phyloP scores from a whole-genome alignment of 2,329 filamentous ascomycete species.

The Cryphonectria naterciae region DNA sequence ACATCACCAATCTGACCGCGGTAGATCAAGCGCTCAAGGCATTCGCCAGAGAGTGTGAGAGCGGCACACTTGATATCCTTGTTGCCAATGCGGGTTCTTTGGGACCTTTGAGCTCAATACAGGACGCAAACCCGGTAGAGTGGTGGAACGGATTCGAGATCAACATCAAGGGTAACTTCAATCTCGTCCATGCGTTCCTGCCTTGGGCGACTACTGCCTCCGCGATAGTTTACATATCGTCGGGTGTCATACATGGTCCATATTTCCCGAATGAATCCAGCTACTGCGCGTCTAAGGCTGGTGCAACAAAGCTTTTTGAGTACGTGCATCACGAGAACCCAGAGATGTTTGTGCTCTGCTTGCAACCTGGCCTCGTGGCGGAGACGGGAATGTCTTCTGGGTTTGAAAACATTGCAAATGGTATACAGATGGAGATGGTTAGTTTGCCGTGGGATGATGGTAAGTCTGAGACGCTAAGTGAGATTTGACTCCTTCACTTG shows the following conservation, averaged over 20 bases:
- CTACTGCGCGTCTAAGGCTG: conserved; percentile 17
- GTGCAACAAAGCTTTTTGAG: conserved; percentile 17
- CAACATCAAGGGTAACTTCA: conserved; percentile 15
- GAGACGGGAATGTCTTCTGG: conserved; percentile 11
- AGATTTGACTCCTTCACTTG: neutral
- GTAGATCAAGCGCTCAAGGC: neutral
- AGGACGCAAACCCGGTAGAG: neutral
- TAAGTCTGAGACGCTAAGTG: neutral
- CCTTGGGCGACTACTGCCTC: neutral
- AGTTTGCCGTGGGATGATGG: neutral
- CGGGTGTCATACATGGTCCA: conserved; percentile 7
- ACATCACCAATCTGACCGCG: neutral
- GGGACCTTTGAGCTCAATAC: neutral
- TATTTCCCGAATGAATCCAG: conserved; percentile 16
- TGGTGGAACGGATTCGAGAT: conserved; percentile 5
- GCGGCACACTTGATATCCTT: neutral
- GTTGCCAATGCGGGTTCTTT: neutral
- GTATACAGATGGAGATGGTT: conserved; percentile 6
- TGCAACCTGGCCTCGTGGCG: conserved; percentile 16
- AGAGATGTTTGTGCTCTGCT: conserved; percentile 9
- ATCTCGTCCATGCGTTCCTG: conserved; percentile 9
- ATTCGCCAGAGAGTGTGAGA: neutral
- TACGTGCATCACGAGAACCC: conserved; percentile 20
- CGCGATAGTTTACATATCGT: conserved; percentile 6
- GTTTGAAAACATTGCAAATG: conserved; percentile 13